Percentiles rank a stretch among this genome's conserved stretches.
phyloP scores from a whole-genome alignment of 1,284 basidiomycete genomes.

The Malassezia restricta region DNA sequence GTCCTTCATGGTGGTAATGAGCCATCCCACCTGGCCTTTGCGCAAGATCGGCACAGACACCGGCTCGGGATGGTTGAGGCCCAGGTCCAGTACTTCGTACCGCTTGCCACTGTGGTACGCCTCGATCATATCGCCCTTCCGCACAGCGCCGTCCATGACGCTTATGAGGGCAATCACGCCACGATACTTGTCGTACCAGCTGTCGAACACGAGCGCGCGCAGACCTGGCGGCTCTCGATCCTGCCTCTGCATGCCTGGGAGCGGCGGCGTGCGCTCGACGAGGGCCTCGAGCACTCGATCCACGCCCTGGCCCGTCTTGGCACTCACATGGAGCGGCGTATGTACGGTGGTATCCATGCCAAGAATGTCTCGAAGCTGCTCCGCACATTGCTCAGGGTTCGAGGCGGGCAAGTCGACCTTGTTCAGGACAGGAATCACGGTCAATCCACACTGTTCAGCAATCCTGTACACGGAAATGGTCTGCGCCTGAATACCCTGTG shows the following conservation, averaged over 20 bases:
- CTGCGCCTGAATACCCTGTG: conserved; percentile 95
- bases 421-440: conserved; percentile 83
- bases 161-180: conserved; percentile 88
- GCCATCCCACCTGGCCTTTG: conserved; percentile 72
- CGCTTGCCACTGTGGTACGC: conserved; percentile 76
- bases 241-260: conserved; percentile 21
- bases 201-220: conserved; percentile 79
- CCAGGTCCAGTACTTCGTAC: conserved; percentile 83
- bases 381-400: conserved; percentile 20
- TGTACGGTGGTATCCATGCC: conserved; percentile 52
- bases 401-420: conserved; percentile 55
- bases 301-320: conserved; percentile 79
- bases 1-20: conserved; percentile 86
- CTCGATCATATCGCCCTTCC: conserved; percentile 56
- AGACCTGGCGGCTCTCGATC: conserved; percentile 27
- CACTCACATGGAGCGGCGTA: conserved; percentile 51
- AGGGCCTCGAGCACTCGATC: conserved; percentile 66
- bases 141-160: conserved; percentile 54
- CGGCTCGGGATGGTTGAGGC: conserved; percentile 67
- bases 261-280: conserved; percentile 55
- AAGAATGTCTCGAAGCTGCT: conserved; percentile 34
- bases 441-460: conserved; percentile 60
- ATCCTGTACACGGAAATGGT: conserved; percentile 88
- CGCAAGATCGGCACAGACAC: conserved; percentile 51
- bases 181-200: conserved; percentile 85